Evolutionary conservation across 371 early-diverging fungal genomes (phyloP).

Genomic region (Rozella allomycis): DNA sequence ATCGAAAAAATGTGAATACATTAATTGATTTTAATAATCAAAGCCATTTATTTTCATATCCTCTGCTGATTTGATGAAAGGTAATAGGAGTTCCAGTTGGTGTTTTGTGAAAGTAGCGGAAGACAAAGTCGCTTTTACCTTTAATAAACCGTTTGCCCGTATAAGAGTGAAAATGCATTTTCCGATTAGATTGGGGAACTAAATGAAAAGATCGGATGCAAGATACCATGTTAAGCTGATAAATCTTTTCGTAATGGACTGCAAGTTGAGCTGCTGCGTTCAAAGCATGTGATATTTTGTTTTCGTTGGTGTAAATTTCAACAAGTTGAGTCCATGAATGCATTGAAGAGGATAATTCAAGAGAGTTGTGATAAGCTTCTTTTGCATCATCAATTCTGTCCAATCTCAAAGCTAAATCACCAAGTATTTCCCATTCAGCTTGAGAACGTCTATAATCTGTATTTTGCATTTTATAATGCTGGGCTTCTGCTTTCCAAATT

Average conservation of each 20-base stretch:
- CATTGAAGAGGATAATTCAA: slow-evolving; percentile 69
- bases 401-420: slow-evolving; percentile 65
- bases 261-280: slow-evolving; percentile 55
- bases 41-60: no score
- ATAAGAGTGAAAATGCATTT: slow-evolving; percentile 55
- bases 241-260: slow-evolving; percentile 36
- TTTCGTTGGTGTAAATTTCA: slow-evolving; percentile 52
- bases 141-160: slow-evolving; percentile 57
- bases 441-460: slow-evolving; percentile 66
- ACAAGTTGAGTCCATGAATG: slow-evolving; percentile 62
- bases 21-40: no score
- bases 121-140: slow-evolving; percentile 72
- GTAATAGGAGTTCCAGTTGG: no score
- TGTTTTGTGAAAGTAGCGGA: no score
- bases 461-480: slow-evolving; percentile 40
- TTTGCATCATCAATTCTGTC: slow-evolving; percentile 69
- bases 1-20: no score
- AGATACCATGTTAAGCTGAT: slow-evolving; percentile 55
- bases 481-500: slow-evolving; percentile 48
- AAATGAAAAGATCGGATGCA: slow-evolving; percentile 1
- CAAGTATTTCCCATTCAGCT: slow-evolving; percentile 87
- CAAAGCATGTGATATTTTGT: slow-evolving; percentile 51
- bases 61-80: no score
- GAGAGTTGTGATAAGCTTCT: slow-evolving; percentile 63
- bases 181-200: slow-evolving; percentile 73